Percentiles rank a stretch among this genome's conserved stretches.
Evolutionary conservation across 192 early-diverging fungal species (phyloP).

Genomic region (Physocladia obscura): DNA sequence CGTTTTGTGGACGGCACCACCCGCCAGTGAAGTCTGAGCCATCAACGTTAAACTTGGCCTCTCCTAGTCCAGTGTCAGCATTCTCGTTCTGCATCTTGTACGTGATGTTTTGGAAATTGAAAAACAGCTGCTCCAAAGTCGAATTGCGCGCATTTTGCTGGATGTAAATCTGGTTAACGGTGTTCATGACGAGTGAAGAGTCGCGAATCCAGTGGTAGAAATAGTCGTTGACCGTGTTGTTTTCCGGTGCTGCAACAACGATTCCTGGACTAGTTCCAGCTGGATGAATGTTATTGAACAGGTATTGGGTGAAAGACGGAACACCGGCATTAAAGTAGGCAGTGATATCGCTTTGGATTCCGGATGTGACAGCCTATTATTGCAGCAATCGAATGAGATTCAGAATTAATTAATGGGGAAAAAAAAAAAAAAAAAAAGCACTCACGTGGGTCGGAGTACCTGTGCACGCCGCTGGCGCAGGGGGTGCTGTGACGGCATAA

Average conservation of each 20-base stretch:
- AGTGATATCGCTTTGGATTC: conserved; percentile 18
- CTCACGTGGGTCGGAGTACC: not conserved
- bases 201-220: conserved; percentile 76
- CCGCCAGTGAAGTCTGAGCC: conserved; percentile 43
- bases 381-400: not conserved
- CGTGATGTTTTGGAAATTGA: conserved; percentile 41
- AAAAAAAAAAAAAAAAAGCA: too few species aligned
- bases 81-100: conserved; percentile 19
- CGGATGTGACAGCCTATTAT: not conserved
- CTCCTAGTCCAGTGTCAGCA: conserved; percentile 44
- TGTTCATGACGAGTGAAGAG: conserved; percentile 51
- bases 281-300: conserved; percentile 29
- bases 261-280: not conserved
- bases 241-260: conserved; percentile 17
- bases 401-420: too few species aligned
- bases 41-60: conserved; percentile 66
- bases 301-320: not conserved
- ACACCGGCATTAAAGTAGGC: not conserved
- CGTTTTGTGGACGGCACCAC: conserved; percentile 73
- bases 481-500: not conserved
- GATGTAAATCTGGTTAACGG: conserved; percentile 28
- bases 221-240: conserved; percentile 53
- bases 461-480: not conserved
- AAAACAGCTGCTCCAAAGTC: conserved; percentile 23
- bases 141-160: conserved; percentile 8